A percentile compares a stretch with the other conserved stretches of the same genome.
Evolutionary conservation across 2,329 filamentous ascomycete species (phyloP).

Genomic region (Teratosphaeria zuluensis): DNA sequence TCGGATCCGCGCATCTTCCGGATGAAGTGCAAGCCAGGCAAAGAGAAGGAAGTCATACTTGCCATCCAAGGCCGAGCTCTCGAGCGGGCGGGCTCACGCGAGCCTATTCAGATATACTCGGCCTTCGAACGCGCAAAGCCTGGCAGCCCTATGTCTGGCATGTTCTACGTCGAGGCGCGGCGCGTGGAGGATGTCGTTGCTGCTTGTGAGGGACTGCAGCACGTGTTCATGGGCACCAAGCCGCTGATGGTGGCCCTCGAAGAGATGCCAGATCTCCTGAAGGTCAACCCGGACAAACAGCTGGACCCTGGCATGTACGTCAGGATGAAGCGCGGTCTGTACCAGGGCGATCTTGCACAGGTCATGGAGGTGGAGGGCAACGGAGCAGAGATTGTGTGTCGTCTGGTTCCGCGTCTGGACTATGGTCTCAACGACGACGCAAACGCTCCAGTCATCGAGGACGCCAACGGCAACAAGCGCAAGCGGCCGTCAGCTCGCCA

Average conservation of each 20-base stretch:
- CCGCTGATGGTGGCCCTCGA: conserved; percentile 87
- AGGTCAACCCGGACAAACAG: conserved; percentile 75
- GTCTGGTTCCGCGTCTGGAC: conserved; percentile 81
- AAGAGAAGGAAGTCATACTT: conserved; percentile 85
- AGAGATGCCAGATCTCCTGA: conserved; percentile 93
- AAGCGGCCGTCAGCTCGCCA: conserved; percentile 52
- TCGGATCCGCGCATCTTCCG: conserved; percentile 96
- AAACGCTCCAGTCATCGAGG: conserved; percentile 34
- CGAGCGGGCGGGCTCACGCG: conserved; percentile 66
- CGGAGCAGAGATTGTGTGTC: conserved; percentile 76
- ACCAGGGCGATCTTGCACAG: conserved; percentile 82
- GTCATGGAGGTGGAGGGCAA: conserved; percentile 89
- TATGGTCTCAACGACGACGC: conserved; percentile 81
- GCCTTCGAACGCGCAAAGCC: conserved; percentile 82
- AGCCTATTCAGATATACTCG: conserved; percentile 74
- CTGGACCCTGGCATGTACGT: conserved; percentile 87
- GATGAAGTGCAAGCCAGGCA: conserved; percentile 85
- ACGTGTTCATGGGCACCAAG: conserved; percentile 81
- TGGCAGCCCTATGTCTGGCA: conserved; percentile 63
- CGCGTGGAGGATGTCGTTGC: conserved; percentile 76
- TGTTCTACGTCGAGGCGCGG: conserved; percentile 88
- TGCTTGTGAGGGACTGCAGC: conserved; percentile 73
- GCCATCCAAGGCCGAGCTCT: conserved; percentile 81
- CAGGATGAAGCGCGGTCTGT: conserved; percentile 65
- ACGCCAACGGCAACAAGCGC: conserved; percentile 51